Evolutionary conservation across 345 rosid genomes (phyloP).

Genomic region (Arabis hirsuta): DNA sequence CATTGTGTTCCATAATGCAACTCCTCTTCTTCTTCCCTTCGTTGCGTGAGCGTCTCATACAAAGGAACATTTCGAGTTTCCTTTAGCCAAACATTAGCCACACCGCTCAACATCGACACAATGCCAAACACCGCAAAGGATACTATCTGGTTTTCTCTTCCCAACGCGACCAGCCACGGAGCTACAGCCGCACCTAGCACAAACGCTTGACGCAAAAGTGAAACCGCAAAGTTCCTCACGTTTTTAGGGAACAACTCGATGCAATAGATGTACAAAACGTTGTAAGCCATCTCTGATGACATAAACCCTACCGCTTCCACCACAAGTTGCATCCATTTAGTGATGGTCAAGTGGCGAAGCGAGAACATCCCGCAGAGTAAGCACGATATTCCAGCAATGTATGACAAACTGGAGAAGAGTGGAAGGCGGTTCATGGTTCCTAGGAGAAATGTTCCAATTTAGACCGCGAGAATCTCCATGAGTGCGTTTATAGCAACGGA

Average conservation of each 20-base stretch:
- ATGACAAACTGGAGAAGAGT: conserved; percentile 54
- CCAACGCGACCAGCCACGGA: conserved; percentile 62
- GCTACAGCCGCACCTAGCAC: conserved; percentile 79
- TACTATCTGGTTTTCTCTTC: conserved; percentile 55
- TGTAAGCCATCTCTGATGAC: conserved; percentile 62
- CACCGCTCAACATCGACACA: conserved; percentile 58
- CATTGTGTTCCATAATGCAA: conserved; percentile 16
- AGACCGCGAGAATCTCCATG: conserved; percentile 77
- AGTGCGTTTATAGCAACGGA: conserved; percentile 64
- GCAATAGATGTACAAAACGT: conserved; percentile 59
- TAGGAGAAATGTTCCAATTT: conserved; percentile 54
- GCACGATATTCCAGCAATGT: conserved; percentile 55
- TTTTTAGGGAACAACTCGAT: conserved; percentile 78
- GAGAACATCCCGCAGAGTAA: conserved; percentile 64
- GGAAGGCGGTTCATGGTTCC: conserved; percentile 59
- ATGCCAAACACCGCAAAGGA: conserved; percentile 61
- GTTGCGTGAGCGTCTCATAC: conserved; percentile 63
- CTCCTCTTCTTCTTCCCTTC: conserved; percentile 55
- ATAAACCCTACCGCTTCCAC: conserved; percentile 69
- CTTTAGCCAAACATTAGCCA: conserved; percentile 57
- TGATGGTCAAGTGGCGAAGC: conserved; percentile 9
- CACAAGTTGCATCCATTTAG: conserved; percentile 60
- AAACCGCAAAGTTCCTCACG: conserved; percentile 72
- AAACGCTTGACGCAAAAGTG: conserved; percentile 58
- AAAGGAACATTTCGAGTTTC: conserved; percentile 71